These are phyloP conservation scores for Paulownia fortunei DNA, from an alignment of 257 asterid genomes.

Conservation along the genomic window DNA sequence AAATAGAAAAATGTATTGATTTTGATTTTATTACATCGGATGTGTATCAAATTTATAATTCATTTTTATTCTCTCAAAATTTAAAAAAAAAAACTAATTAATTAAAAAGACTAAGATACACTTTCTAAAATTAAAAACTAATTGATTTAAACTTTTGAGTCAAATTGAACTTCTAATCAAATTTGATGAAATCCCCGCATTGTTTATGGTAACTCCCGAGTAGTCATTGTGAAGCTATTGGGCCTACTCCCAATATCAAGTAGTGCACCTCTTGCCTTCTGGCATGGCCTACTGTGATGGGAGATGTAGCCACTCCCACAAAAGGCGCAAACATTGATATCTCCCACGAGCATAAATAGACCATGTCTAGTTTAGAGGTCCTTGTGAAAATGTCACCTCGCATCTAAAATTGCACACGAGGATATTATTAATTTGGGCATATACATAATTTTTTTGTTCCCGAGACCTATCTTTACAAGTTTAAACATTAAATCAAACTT, in stretches of 20 bases:
- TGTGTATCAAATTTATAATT: no score
- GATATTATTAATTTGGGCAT: not conserved
- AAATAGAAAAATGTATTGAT: no score
- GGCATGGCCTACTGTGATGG: not conserved
- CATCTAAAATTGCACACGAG: not conserved
- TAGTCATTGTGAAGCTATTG: slow-evolving; percentile 12
- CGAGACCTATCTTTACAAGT: no score
- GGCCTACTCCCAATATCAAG: slow-evolving; percentile 5
- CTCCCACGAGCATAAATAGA: not conserved
- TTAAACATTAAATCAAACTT: no score
- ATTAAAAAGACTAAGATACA: not conserved
- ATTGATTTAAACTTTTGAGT: no score
- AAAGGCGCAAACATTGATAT: not conserved
- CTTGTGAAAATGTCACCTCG: not conserved
- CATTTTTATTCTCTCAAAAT: no score
- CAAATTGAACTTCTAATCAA: no score
- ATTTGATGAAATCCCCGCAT: not conserved
- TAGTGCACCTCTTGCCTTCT: slow-evolving; percentile 10
- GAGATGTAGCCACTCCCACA: not conserved
- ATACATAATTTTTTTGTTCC: no score
- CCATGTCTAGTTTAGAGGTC: not conserved
- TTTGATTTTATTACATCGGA: no score
- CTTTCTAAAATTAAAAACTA: no score
- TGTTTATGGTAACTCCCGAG: not conserved
- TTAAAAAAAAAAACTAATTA: not conserved